Base-by-base conservation (phyloP, 2,329 filamentous ascomycete genomes). In the Hypoxylon sp. region DNA sequence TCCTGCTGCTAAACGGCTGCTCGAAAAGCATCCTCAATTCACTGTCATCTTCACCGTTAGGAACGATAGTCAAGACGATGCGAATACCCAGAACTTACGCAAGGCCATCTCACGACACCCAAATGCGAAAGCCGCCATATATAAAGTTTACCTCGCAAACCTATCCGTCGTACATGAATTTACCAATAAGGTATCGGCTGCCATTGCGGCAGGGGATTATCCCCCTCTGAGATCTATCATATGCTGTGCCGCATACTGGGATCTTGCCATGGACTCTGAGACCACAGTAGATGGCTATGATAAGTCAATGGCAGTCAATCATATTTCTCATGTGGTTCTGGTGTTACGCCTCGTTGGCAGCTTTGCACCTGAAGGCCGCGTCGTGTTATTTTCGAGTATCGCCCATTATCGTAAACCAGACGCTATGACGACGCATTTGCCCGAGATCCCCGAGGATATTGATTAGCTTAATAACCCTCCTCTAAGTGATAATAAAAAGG, bases 311-410 rank as follows among this genome's bases (percentile, higher is more conserved):
- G 69, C 73, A 49, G 66, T 75, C 2, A 62, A 55, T 21, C 67
- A 74, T 44, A 55, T 75, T 13, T 58, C 71, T 0, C 54, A 75
- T 11, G 62, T 72, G n/a, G 57, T 50, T 1, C 44, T 62, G 2
- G 15, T 60, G 1, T 55, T 74, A 20, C 68, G 66, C 6, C 61
- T 75, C 0, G 69, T 78, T 70, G 73, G 83, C 32, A 84, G 83
- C 62, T 88, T 84, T 71, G 82, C 87, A 7, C 15, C 29, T 62
- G 80, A 84, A 30, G 83, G 87, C 19, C 65, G 69, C 40, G 87
- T 89, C 81, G 81, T 83, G 47, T 72, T 78, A 65, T 57, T 75
- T 5, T 67, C 63, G 0, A 64, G 46, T 12, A 60, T 70, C 5
- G 55, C 59, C 1, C 72, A 75, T 54, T 69, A 63, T 45, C 67